Evolutionary conservation across 768 basidiomycete species (phyloP).

Genomic region (Melanogaster broomeanus): DNA sequence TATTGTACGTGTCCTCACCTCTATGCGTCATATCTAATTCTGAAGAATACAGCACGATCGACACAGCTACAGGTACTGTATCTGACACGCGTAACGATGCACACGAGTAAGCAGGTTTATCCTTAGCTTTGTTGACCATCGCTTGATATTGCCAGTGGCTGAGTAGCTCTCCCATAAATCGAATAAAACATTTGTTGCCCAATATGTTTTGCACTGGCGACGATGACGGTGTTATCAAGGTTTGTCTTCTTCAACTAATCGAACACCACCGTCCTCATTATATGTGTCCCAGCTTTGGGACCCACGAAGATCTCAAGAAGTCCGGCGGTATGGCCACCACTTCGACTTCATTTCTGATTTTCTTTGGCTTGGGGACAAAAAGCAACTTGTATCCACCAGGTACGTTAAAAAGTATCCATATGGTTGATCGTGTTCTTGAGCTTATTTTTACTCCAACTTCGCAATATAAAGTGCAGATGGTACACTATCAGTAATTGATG

Average conservation of each 20-base stretch:
- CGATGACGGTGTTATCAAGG: conserved; percentile 94
- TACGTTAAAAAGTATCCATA: conserved; percentile 35
- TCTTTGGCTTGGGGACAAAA: conserved; percentile 80
- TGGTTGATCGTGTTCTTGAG: neutral
- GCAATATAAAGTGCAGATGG: conserved; percentile 75
- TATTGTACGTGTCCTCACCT: conserved; percentile 59
- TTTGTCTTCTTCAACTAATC: conserved; percentile 29
- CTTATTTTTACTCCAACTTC: neutral
- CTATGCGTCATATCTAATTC: neutral
- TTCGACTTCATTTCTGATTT: conserved; percentile 96
- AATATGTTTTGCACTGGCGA: conserved; percentile 85
- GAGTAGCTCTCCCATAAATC: conserved; percentile 80
- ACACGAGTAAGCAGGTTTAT: conserved; percentile 62
- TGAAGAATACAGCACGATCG: conserved; percentile 54
- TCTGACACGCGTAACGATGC: conserved; percentile 49
- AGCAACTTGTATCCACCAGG: conserved; percentile 88
- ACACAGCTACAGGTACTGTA: conserved; percentile 58
- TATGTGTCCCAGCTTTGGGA: conserved; percentile 77
- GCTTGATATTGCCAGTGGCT: conserved; percentile 36
- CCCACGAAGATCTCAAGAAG: conserved; percentile 62
- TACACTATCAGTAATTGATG: conserved; percentile 89
- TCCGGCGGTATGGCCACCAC: conserved; percentile 79
- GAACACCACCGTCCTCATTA: neutral
- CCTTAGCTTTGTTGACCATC: conserved; percentile 4
- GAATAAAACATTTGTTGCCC: conserved; percentile 70